Evolutionary conservation across 805 yeast species (phyloP).

Genomic region (Yarrowia hollandica): DNA sequence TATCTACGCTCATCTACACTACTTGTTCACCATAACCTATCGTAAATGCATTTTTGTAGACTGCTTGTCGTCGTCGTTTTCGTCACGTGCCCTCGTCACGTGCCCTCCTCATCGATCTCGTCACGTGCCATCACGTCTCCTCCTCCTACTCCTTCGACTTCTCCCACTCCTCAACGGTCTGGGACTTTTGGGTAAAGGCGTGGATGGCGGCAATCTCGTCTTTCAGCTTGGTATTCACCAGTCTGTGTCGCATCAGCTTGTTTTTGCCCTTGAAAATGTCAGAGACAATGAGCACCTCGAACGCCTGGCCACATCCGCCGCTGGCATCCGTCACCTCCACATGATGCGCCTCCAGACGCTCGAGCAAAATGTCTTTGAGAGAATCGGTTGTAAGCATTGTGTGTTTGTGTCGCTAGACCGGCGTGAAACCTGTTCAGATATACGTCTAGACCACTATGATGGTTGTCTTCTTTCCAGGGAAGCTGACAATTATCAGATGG

Average conservation of each 20-base stretch:
- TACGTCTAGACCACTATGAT: no score
- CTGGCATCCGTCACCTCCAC: conserved; percentile 27
- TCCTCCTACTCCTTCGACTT: not conserved
- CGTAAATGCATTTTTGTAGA: conserved; percentile 16
- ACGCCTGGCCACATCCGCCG: conserved; percentile 98
- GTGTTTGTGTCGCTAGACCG: not conserved
- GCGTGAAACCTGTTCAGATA: no score
- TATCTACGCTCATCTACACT: no score
- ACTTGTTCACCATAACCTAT: no score
- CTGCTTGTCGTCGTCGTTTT: not conserved
- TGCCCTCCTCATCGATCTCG: no score
- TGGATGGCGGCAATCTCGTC: conserved; percentile 87
- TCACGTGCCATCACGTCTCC: no score
- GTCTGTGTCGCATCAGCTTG: conserved; percentile 78
- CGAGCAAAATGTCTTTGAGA: conserved; percentile 9
- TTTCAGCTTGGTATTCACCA: conserved; percentile 75
- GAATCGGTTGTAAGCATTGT: conserved; percentile 17
- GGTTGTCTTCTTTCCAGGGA: no score
- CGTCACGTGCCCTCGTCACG: no score
- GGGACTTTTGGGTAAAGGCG: conserved; percentile 75
- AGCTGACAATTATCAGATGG: conserved; percentile 19
- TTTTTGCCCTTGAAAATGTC: conserved; percentile 76
- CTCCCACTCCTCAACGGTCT: conserved; percentile 28
- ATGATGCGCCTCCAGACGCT: conserved; percentile 22
- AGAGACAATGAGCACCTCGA: conserved; percentile 83